A percentile compares a stretch with the other conserved stretches of the same genome.
phyloP scores from a whole-genome alignment of 495 filamentous ascomycete species.

The Talaromyces nanjingensis region DNA sequence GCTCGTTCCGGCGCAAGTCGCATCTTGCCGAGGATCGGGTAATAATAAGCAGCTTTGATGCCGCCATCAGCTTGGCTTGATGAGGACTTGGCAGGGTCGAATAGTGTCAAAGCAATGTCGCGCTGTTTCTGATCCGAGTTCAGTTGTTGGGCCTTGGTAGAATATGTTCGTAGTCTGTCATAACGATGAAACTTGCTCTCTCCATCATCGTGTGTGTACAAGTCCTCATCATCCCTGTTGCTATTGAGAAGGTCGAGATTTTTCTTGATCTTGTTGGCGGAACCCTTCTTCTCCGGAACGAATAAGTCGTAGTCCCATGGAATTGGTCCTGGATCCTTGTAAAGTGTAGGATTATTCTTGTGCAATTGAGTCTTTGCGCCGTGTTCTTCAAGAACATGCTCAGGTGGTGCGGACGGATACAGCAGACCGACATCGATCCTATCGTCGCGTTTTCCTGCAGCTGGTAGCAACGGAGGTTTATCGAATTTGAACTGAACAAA shows the following conservation, averaged over 20 bases:
- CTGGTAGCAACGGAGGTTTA: constrained; percentile 63
- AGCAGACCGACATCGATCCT: constrained; percentile 78
- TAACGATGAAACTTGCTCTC: constrained; percentile 56
- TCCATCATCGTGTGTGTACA: constrained; percentile 55
- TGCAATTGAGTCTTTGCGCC: constrained; percentile 51
- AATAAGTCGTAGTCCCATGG: constrained; percentile 78
- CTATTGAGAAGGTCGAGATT: constrained; percentile 68
- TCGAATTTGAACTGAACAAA: constrained; percentile 87
- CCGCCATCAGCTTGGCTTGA: constrained; percentile 21
- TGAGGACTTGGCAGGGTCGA: constrained; percentile 45
- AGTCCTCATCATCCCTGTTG: constrained; percentile 55
- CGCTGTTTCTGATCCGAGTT: constrained; percentile 44
- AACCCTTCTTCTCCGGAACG: constrained; percentile 51
- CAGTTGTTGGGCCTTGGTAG: constrained; percentile 64
- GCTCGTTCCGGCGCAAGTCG: constrained; percentile 52
- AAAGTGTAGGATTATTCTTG: constrained; percentile 52
- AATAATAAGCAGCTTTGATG: constrained; percentile 79
- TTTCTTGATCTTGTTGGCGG: constrained; percentile 56
- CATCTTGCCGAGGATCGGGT: constrained; percentile 71
- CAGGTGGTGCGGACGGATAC: constrained; percentile 51
- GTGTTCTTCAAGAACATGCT: constrained; percentile 37
- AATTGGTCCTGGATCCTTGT: constrained; percentile 52
- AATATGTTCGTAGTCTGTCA: constrained; percentile 74
- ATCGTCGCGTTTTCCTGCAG: constrained; percentile 57
- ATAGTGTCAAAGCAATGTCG: constrained; percentile 55